A percentile compares a stretch with the other conserved stretches of the same genome.
Evolutionary conservation across 768 basidiomycete species (phyloP).

Genomic region (Pulveroboletus sp.): DNA sequence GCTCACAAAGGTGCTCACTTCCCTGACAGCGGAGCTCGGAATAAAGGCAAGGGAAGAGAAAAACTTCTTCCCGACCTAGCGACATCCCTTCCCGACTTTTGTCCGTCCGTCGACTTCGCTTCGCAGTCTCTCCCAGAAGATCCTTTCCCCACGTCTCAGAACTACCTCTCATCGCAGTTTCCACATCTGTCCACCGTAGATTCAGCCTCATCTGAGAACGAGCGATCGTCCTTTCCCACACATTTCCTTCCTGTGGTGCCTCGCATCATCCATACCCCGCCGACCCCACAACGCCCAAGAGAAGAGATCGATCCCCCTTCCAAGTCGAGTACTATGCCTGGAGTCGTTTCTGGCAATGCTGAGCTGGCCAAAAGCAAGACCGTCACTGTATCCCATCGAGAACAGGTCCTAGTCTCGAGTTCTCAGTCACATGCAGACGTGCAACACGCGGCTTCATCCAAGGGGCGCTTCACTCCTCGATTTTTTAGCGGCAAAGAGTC

Average conservation of each 20-base stretch:
- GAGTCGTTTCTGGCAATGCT: constrained; percentile 11
- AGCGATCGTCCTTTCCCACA: constrained; percentile 27
- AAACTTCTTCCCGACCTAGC: neutral
- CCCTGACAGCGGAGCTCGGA: constrained; percentile 13
- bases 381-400: constrained; percentile 18
- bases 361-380: constrained; percentile 9
- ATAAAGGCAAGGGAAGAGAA: constrained; percentile 29
- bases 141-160: constrained; percentile 14
- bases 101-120: constrained; percentile 11
- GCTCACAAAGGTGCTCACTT: constrained; percentile 9
- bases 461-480: constrained; percentile 29
- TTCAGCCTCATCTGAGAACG: constrained; percentile 22
- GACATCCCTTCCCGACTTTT: constrained; percentile 5
- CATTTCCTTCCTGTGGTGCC: constrained; percentile 26
- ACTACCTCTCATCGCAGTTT: constrained; percentile 10
- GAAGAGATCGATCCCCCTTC: constrained; percentile 9
- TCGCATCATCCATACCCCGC: constrained; percentile 34
- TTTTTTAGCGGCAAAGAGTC: constrained; percentile 26
- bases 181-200: constrained; percentile 24
- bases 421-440: constrained; percentile 16
- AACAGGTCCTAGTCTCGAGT: constrained; percentile 25
- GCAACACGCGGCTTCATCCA: constrained; percentile 6
- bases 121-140: constrained; percentile 22
- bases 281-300: constrained; percentile 30
- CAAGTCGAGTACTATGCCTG: constrained; percentile 4